Evolutionary conservation across 1,284 basidiomycete species (phyloP), one percentile per base, ranked within the genome.

Genomic region (Irpex lacteus): DNA sequence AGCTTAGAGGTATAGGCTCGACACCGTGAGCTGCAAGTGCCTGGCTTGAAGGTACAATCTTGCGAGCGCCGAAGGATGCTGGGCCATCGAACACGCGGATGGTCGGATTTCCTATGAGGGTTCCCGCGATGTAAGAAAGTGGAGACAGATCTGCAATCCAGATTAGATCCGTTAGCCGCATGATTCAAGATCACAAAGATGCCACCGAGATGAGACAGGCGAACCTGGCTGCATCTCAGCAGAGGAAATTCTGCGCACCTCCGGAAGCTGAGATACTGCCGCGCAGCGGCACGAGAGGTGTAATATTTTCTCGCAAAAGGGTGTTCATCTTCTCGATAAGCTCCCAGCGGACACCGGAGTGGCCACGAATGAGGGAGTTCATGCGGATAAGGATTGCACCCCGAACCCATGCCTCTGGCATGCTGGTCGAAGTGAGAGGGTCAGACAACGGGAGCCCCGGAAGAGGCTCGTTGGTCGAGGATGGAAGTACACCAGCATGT

Each of bases 361-460:
- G 94, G 0, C 92, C 94, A n/a, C 93, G 87, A 61, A 94, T 85
- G 60, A 95, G 85, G 1, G 91, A 94, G 78, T 95, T 96, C 81
- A 93, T 89, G 68, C 94, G 89, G 67, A 96, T 83, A 7, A 94
- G 78, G 69, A 96, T 94, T 1, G 94, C 93, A 13, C 91, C 94
- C 59, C 93, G 88, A n/a, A 94, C 93, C 90, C 94, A 95, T 5
- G 92, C 80, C 67, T 92, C 89, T n/a, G 94, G 94, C 90, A 95
- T 94, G 66, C 83, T 86, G 59, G 85, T 84, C 21, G 85, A 85
- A n/a, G 82, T 76, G n/a, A 88, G 73, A 0, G 89, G 87, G 69
- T 90, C 88, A 19, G 82, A 78, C 38, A 91, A 84, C 15, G 91
- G 90, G 9, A 89, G 79, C 5, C 77, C 80, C 44, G 82, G 75